A percentile compares a stretch with the other conserved stretches of the same genome.
These are phyloP conservation scores for Fusarium succisae DNA, from an alignment of 2,329 filamentous ascomycete genomes.

Conservation along the genomic window DNA sequence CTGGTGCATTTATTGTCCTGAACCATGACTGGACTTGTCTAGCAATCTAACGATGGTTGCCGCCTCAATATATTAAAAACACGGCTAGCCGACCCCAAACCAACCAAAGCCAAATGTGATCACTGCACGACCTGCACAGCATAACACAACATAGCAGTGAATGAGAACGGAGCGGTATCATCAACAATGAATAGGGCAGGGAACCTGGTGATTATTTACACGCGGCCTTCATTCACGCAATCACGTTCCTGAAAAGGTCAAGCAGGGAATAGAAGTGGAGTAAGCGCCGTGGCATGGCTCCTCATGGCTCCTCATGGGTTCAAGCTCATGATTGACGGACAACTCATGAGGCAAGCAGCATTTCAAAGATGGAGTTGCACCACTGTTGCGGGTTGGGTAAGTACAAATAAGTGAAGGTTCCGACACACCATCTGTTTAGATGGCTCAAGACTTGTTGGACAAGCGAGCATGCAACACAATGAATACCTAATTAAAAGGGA, in stretches of 20 bases:
- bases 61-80: constrained; percentile 35
- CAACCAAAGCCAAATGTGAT: constrained; percentile 28
- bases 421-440: constrained; percentile 14
- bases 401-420: constrained; percentile 7
- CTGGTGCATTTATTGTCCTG: neutral
- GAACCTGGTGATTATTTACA: constrained; percentile 26
- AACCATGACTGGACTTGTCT: constrained; percentile 23
- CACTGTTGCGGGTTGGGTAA: constrained; percentile 23
- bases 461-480: constrained; percentile 22
- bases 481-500: neutral
- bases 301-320: constrained; percentile 33
- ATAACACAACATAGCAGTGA: constrained; percentile 1
- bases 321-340: constrained; percentile 19
- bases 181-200: constrained; percentile 18
- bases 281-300: constrained; percentile 26
- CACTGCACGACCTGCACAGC: constrained; percentile 13
- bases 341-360: constrained; percentile 23
- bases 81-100: constrained; percentile 7
- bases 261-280: constrained; percentile 41
- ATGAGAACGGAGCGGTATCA: constrained; percentile 1
- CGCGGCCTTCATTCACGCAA: constrained; percentile 31
- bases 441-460: constrained; percentile 8
- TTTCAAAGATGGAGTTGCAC: constrained; percentile 25
- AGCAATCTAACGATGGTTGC: constrained; percentile 22
- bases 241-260: constrained; percentile 40